Base-by-base conservation (phyloP, 2,329 filamentous ascomycete genomes). In the Fonsecaea erecta region DNA sequence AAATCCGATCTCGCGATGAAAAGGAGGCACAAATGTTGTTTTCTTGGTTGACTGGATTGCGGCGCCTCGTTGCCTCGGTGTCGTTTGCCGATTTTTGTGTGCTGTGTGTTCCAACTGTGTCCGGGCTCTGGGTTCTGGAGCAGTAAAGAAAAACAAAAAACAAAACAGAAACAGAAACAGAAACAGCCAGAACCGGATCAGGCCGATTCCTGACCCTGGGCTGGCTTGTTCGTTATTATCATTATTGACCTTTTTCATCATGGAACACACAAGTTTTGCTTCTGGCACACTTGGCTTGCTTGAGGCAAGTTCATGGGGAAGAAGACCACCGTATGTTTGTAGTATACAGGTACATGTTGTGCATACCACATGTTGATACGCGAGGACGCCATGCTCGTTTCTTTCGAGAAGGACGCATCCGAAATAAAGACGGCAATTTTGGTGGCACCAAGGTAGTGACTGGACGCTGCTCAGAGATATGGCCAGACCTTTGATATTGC, bases 181-280 rank as follows among this genome's bases (percentile, higher is more conserved):
- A 12, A 43, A 43, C 37, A 18, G 35, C 35, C 35, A 43, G 37
- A 11, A n/a, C 26, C 30, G 3, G n/a, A 12, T 59, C 34, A 59
- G 61, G 60, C 61, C 61, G 54, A 63, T 58, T 63, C 61, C 61
- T 66, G 64, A 43, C 16, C 2, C 7, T 35, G 18, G 8, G 30
- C 51, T 43, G 30, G 18, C 46, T 60, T 56, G n/a, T 18, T 18
- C n/a, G 18, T 53, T 28, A n/a, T n/a, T 12, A 52, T 21, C 6
- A 5, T 28, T 48, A 55, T 37, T 21, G n/a, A 51, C 8, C 52
- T 66, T 66, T 66, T 66, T 66, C 64, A 66, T 66, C 52, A 37
- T 60, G 32, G 60, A 37, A 16, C 30, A 46, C 21, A 46, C 30
- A 46, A 46, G 40, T 46, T 46, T 46, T n/a, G n/a, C n/a, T n/a